Conservation (phyloP, 163 green algal species). For the Chlorella variabilis region DNA sequence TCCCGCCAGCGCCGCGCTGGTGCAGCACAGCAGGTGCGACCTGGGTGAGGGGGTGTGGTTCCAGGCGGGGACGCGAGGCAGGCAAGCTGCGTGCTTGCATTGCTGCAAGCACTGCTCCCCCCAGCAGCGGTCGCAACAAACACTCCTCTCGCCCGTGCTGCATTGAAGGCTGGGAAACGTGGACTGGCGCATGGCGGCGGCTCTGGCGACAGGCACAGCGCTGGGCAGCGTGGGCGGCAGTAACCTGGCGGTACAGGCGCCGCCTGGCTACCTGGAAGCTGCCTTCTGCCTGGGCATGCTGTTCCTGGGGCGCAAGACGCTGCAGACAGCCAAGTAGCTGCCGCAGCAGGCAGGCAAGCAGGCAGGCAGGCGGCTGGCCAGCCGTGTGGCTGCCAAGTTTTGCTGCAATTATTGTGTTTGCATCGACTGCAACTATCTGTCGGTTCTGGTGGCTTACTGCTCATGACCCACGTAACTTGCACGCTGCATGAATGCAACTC, state of each 20-base stretch:
- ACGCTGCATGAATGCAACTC: no score
- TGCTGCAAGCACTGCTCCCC: no score
- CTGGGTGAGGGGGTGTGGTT: no score
- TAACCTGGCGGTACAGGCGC: constrained; percentile 62
- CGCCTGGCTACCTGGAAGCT: constrained; percentile 61
- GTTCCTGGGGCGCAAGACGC: constrained; percentile 69
- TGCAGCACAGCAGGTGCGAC: constrained; percentile 58
- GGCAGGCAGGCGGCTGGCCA: neutral
- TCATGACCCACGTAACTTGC: no score
- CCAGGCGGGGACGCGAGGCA: no score
- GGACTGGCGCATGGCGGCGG: constrained; percentile 71
- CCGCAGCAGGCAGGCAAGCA: neutral
- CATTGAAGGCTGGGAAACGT: constrained; percentile 70
- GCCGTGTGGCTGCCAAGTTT: neutral
- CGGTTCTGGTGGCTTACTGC: no score
- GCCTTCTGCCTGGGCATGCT: constrained; percentile 74
- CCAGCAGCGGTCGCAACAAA: no score
- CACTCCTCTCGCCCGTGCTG: no score
- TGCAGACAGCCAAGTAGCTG: constrained; percentile 34
- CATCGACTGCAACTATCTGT: no score
- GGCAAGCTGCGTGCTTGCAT: no score
- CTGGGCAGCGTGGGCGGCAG: constrained; percentile 65
- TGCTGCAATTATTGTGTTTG: no score
- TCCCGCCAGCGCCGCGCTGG: constrained; percentile 62
- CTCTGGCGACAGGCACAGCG: constrained; percentile 64